Conservation (phyloP, 768 basidiomycete genomes). For the Mycena polygramma region DNA sequence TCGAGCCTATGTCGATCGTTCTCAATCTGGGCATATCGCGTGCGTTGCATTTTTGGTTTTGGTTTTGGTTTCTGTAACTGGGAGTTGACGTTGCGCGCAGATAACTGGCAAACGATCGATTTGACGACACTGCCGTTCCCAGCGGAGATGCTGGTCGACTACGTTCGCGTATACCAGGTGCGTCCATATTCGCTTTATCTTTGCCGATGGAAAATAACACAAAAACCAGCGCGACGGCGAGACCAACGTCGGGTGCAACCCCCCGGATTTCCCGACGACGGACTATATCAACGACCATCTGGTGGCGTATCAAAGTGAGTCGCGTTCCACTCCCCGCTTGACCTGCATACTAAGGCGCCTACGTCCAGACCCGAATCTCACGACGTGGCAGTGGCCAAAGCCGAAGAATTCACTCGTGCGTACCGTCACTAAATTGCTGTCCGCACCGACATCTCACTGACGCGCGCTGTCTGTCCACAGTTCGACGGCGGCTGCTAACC, state of each 20-base stretch:
- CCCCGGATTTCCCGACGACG: conserved; percentile 72
- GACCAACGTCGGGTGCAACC: conserved; percentile 77
- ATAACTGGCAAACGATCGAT: conserved; percentile 68
- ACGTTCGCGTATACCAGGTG: conserved; percentile 80
- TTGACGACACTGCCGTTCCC: conserved; percentile 74
- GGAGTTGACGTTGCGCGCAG: not conserved
- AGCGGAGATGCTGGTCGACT: conserved; percentile 78
- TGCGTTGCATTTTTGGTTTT: conserved; percentile 44
- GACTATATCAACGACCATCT: conserved; percentile 70
- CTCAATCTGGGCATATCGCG: conserved; percentile 76
- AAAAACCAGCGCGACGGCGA: conserved; percentile 59
- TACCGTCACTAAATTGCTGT: not conserved
- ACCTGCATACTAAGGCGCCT: not conserved
- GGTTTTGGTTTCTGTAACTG: not conserved
- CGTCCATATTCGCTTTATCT: too few species aligned
- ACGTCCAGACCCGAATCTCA: conserved; percentile 55
- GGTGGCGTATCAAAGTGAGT: conserved; percentile 72
- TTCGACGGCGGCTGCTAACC: conserved; percentile 23
- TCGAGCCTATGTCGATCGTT: conserved; percentile 72
- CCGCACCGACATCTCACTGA: not conserved
- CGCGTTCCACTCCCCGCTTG: not conserved
- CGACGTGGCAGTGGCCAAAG: conserved; percentile 56
- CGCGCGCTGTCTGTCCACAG: not conserved
- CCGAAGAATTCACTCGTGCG: conserved; percentile 55
- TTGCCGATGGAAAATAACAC: too few species aligned